Evolutionary conservation across 179 eudicot species (phyloP).

Genomic region (Drosera spatulata): DNA sequence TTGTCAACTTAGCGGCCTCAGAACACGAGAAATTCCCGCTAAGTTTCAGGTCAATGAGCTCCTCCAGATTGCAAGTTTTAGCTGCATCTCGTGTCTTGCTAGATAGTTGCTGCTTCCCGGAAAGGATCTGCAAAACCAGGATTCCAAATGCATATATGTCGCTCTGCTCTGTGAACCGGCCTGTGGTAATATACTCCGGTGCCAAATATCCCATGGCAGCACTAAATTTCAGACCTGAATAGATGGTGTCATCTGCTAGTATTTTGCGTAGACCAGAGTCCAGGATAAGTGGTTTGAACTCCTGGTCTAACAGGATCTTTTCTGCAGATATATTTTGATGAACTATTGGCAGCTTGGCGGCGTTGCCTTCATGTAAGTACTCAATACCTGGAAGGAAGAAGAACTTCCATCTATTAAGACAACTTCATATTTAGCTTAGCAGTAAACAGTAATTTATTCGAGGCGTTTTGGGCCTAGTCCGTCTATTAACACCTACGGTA

Average conservation of each 20-base stretch:
- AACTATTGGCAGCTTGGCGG: constrained; percentile 43
- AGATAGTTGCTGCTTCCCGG: constrained; percentile 52
- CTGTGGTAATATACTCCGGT: constrained; percentile 58
- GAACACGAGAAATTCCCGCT: constrained; percentile 35
- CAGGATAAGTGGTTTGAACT: constrained; percentile 50
- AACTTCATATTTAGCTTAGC: too few species aligned
- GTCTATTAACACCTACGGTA: too few species aligned
- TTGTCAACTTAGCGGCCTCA: constrained; percentile 59
- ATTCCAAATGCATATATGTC: constrained; percentile 82
- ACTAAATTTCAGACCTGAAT: constrained; percentile 46
- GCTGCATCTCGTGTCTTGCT: constrained; percentile 41
- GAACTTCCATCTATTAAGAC: too few species aligned
- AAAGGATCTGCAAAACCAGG: constrained; percentile 57
- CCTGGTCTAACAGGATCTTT: constrained; percentile 58
- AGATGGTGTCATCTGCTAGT: constrained; percentile 68
- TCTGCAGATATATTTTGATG: constrained; percentile 90
- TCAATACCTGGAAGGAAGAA: constrained; percentile 39
- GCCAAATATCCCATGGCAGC: too few species aligned
- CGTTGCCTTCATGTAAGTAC: constrained; percentile 54
- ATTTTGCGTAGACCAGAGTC: constrained; percentile 78
- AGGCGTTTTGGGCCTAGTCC: too few species aligned
- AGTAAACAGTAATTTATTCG: too few species aligned
- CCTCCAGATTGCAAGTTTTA: constrained; percentile 38
- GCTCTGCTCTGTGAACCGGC: constrained; percentile 74
- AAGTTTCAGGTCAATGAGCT: constrained; percentile 52